phyloP scores from a whole-genome alignment of 768 basidiomycete genomes.

The Trametes elegans region DNA sequence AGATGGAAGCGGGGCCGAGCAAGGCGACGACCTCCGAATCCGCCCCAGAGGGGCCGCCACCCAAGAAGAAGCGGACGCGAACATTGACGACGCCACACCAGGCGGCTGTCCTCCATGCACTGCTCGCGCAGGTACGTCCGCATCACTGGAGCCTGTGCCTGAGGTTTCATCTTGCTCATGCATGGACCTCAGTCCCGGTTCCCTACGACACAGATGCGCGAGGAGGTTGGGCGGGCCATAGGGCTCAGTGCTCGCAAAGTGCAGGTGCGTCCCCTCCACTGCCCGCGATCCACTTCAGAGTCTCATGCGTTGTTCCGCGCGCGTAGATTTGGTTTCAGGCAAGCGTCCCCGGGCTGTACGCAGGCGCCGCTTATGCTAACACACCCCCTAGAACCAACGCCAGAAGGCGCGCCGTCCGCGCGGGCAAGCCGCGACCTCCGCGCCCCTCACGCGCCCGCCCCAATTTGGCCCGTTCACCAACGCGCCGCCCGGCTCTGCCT shows the following conservation, averaged over 20 bases:
- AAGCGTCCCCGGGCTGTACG: constrained; percentile 20
- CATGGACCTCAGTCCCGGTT: constrained; percentile 66
- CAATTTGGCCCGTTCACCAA: constrained; percentile 65
- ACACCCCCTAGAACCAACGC: constrained; percentile 68
- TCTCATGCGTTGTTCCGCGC: constrained; percentile 33
- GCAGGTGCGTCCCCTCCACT: constrained; percentile 54
- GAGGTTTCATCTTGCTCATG: background rate
- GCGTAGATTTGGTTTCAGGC: constrained; percentile 91
- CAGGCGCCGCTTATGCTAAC: constrained; percentile 21
- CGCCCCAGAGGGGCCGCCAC: constrained; percentile 34
- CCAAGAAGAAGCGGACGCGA: constrained; percentile 80
- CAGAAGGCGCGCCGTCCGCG: constrained; percentile 83
- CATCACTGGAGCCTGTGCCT: background rate
- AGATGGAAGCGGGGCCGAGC: constrained; percentile 46
- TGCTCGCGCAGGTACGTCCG: constrained; percentile 73
- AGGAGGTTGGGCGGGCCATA: constrained; percentile 83
- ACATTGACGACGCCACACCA: constrained; percentile 87
- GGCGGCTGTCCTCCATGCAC: constrained; percentile 80
- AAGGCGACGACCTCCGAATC: constrained; percentile 37
- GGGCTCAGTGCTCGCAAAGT: constrained; percentile 90
- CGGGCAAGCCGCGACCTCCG: constrained; percentile 45
- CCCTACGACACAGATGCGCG: constrained; percentile 83
- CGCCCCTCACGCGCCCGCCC: constrained; percentile 50
- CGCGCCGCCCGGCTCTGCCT: constrained; percentile 30
- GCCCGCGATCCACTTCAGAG: background rate